Evolutionary conservation across 2,329 filamentous ascomycete species (phyloP), one percentile per base, ranked within the genome.

Genomic region (Drechslerella dactyloides): DNA sequence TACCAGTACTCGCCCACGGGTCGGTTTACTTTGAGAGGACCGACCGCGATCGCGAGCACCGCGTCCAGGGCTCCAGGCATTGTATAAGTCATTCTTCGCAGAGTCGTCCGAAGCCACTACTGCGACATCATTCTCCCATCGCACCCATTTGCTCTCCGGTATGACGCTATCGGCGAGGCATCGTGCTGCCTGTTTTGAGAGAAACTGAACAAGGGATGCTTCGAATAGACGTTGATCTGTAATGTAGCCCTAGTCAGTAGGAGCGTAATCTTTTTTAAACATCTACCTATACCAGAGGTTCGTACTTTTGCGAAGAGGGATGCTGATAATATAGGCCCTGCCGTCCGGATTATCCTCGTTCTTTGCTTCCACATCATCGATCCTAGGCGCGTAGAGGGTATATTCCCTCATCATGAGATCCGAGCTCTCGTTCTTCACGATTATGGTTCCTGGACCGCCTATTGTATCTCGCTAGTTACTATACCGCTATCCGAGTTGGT

Each of bases 371-470:
- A 60, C 48, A 10, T 65, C 60, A 1, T 72, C 68, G 21, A 72
- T 72, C 53, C 68, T 52, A 2, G 68, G 68, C 21, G 60, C 54
- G 11, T 72, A 72, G 7, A 72, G 68, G 6, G 68, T 72, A 46
- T 72, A 72, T 35, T 65, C 60, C 35, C 60, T 55, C 37, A 61
- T 60, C 54, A 61, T 60, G 11, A 72, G 55, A 30, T 72, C 68
- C 2, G 68, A 65, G 53, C 68, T 72, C 13, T 72, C 68, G 37
- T 72, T 72, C 17, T 72, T 72, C 0, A 72, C 68, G 19, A 72
- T 61, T 15, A 72, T 72, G 4, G 68, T 72, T 19, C 60, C 68
- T 4, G 68, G 60, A 13, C 68, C 68, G 30, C 68, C 68, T 72
- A 44, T 37, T 10, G n/a, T 10, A 17, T 48, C 19, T 44, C n/a